phyloP scores from a whole-genome alignment of 192 early-diverging fungal genomes.

The Dissophora ornata region DNA sequence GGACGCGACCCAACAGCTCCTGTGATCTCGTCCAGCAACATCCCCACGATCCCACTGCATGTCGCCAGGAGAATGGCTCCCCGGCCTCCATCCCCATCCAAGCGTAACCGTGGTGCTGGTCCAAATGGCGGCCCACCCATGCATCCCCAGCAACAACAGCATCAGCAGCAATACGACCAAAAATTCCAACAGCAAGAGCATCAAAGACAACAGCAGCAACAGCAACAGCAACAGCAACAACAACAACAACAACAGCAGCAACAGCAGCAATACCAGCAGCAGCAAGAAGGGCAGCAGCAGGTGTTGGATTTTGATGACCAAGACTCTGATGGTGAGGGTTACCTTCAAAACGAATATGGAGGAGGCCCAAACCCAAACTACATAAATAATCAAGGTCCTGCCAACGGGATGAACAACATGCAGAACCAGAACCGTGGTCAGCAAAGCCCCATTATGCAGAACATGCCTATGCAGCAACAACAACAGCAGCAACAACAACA shows the following conservation, averaged over 20 bases:
- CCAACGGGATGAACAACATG: conserved; percentile 4
- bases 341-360: conserved; percentile 20
- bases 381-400: not conserved
- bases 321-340: conserved; percentile 46
- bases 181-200: conserved; percentile 18
- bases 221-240: conserved; percentile 27
- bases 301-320: conserved; percentile 44
- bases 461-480: not conserved
- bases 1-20: conserved; percentile 64
- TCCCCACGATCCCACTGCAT: conserved; percentile 66
- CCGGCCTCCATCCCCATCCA: conserved; percentile 54
- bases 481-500: conserved; percentile 9
- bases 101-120: conserved; percentile 23
- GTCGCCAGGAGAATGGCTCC: conserved; percentile 66
- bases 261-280: conserved; percentile 10
- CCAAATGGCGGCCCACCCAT: conserved; percentile 44
- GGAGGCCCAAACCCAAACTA: not conserved
- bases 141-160: conserved; percentile 31
- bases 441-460: conserved; percentile 14
- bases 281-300: conserved; percentile 7
- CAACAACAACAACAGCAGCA: conserved; percentile 20
- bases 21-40: conserved; percentile 70
- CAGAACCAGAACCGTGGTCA: not conserved
- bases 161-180: conserved; percentile 18
- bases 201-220: conserved; percentile 20